Evolutionary conservation across 495 filamentous ascomycete genomes (phyloP), one percentile per base, ranked within the genome.

Genomic region (Acidiella bohemica): DNA sequence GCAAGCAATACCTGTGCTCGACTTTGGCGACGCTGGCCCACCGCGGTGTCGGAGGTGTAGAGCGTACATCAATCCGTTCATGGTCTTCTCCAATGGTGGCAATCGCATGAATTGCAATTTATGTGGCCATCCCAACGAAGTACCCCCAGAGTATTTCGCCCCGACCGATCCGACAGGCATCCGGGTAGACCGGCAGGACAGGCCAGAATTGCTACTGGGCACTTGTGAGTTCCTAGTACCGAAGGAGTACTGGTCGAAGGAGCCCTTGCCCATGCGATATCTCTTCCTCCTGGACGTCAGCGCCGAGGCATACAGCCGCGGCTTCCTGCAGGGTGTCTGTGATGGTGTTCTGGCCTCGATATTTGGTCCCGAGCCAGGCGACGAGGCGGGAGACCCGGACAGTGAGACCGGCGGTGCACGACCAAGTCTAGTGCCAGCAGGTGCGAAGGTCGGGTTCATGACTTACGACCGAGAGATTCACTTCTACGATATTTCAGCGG

Each of bases 21-120:
- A 96, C 65, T 99, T 95, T 64, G 90, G 90, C 28, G 87, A 95
- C 38, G 61, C 65, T 28, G 90, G 90, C 1, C 90, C 90, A 26
- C 90, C 92, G 10, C 75, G 90, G 53, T 99, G 90, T 62, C 75
- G 85, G 54, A 72, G 90, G 62, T 99, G 90, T 63, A 67, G 90
- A 53, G 80, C 90, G 11, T 99, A 99, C 59, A 93, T 99, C 61
- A 99, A 99, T 54, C 90, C 90, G 9, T 99, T 96, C 59, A 95
- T 96, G 90, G 80, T 81, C 41, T 99, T 99, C 67, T 72, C 78
- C 33, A 82, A 82, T 4, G 90, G 87, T 19, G 90, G 90, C 24
- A 94, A 83, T 60, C 92, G 88, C 58, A 94, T 95, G 53, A 84
- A 92, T 40, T 99, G 90, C 62, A 99, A 99, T 53, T 88, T 99